Base-by-base conservation (phyloP, 1,284 basidiomycete genomes). In the Chondrostereum purpureum region DNA sequence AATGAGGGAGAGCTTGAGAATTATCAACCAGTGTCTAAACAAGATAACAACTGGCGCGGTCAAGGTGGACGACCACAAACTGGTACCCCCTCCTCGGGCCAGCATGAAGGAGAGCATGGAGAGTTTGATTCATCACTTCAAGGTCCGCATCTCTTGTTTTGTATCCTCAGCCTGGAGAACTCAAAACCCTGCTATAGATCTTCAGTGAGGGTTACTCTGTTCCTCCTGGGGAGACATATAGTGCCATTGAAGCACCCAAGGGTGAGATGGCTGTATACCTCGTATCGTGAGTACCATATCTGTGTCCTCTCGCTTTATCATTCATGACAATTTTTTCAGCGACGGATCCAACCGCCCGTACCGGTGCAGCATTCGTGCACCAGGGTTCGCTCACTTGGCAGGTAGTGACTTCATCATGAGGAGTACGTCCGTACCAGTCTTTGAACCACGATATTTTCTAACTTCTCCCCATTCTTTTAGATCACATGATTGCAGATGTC, bases 101-200 rank as follows among this genome's bases (percentile, higher is more conserved):
- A 85, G 83, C 42, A 99, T 99, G 96, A 99, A 99, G 72, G 95
- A 99, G 74, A 91, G 83, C 66, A 98, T 98, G 94, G 92, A 97
- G 69, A 83, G 88, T 11, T 77, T 97, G 53, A 97, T 98, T 58
- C 94, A 98, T 67, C 95, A 99, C 73, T 99, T 99, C 75, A 98
- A 98, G 77, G 86, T 78, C 51, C 18, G 61, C 58, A 19, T 8
- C 16, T 38, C n/a, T 8, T n/a, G 6, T 33, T 19, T 12, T 33
- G 21, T 18, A 18, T 14, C 57, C 12, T 27, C 40, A 43, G 47
- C 19, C 23, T 13, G 31, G n/a, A n/a, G 42, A 1, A 35, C 52
- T 39, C 21, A 37, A n/a, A 17, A n/a, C n/a, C n/a, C n/a, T n/a
- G 36, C 22, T 46, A 40, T 55, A 88, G 85, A 74, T 94, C 56